phyloP scores from a whole-genome alignment of 805 yeast species.

The Babjeviella inositovora region DNA sequence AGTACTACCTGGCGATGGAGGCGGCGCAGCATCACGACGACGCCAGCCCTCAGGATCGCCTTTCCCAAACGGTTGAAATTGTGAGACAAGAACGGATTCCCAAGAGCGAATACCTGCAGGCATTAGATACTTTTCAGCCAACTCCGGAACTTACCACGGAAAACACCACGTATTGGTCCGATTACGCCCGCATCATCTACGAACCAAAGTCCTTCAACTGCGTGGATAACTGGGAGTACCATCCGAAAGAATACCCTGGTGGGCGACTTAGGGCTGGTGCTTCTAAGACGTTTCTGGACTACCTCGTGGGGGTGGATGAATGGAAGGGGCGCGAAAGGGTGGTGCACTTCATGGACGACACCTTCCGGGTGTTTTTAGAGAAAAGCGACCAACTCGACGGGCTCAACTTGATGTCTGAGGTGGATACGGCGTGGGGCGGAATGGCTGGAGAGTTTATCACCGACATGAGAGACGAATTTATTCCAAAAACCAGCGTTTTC shows the following conservation, averaged over 20 bases:
- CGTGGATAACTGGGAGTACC: slow-evolving; percentile 44
- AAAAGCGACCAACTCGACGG: slow-evolving; percentile 65
- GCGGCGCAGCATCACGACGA: slow-evolving; percentile 6
- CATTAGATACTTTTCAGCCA: slow-evolving; percentile 32
- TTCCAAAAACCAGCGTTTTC: slow-evolving; percentile 27
- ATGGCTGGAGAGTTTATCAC: slow-evolving; percentile 33
- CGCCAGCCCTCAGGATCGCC: slow-evolving; percentile 3
- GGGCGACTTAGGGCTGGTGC: slow-evolving; percentile 8
- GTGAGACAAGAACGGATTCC: slow-evolving; percentile 17
- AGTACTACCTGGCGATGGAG: slow-evolving; percentile 16
- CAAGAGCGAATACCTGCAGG: slow-evolving; percentile 46
- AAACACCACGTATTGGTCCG: slow-evolving; percentile 63
- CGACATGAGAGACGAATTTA: slow-evolving; percentile 55
- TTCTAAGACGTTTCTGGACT: slow-evolving; percentile 21
- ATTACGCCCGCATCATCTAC: slow-evolving; percentile 52
- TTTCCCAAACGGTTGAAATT: slow-evolving; percentile 7
- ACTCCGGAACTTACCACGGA: slow-evolving; percentile 7
- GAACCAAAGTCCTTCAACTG: slow-evolving; percentile 42
- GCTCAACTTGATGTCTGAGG: slow-evolving; percentile 48
- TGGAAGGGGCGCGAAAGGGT: slow-evolving; percentile 23
- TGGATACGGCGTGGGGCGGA: slow-evolving; percentile 81
- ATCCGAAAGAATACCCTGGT: slow-evolving; percentile 12
- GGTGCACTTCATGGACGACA: slow-evolving; percentile 39
- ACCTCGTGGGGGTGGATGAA: slow-evolving; percentile 44
- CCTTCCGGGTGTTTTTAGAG: slow-evolving; percentile 51